Evolutionary conservation across 371 early-diverging fungal genomes (phyloP), one percentile per base, ranked within the genome.

Genomic region (Mortierella sp.): DNA sequence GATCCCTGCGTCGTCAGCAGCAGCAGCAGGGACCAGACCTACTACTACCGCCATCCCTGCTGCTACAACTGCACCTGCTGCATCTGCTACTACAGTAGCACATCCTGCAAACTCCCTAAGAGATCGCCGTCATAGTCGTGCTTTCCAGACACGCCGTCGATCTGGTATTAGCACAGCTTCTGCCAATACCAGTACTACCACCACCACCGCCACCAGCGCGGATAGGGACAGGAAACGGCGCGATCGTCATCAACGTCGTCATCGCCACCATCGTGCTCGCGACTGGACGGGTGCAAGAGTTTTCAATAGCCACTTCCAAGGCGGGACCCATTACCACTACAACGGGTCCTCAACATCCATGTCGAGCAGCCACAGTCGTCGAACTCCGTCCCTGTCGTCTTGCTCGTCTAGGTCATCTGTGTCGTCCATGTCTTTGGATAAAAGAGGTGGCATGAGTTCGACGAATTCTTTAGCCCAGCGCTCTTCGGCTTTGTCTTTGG

Each of bases 261-360:
- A n/a, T n/a, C n/a, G n/a, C n/a, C n/a, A n/a, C n/a, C n/a, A n/a
- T n/a, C n/a, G n/a, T n/a, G n/a, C n/a, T n/a, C n/a, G n/a, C n/a
- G n/a, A n/a, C n/a, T n/a, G n/a, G n/a, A n/a, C n/a, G n/a, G n/a
- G n/a, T n/a, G 1, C 31, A 53, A 29, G 4, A 11, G 58, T 58
- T 29, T 16, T 68, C n/a, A 67, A 14, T 19, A 74, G 68, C 68
- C 48, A 40, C 53, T 74, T 43, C n/a, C 68, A 47, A 19, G 74
- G 74, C 1, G 74, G 74, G 26, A 68, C 63, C 2, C 74, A 74
- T 48, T 63, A 67, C 31, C 74, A 74, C 37, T 72, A 72, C 34
- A 58, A 29, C 16, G 55, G 55, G 24, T 53, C 55, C 7, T 53
- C 55, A 11, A 19, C 58, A 1, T 34, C 16, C 26, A 16, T 52